Evolutionary conservation across 257 asterid genomes (phyloP).

Genomic region (Solanum dulcamara): DNA sequence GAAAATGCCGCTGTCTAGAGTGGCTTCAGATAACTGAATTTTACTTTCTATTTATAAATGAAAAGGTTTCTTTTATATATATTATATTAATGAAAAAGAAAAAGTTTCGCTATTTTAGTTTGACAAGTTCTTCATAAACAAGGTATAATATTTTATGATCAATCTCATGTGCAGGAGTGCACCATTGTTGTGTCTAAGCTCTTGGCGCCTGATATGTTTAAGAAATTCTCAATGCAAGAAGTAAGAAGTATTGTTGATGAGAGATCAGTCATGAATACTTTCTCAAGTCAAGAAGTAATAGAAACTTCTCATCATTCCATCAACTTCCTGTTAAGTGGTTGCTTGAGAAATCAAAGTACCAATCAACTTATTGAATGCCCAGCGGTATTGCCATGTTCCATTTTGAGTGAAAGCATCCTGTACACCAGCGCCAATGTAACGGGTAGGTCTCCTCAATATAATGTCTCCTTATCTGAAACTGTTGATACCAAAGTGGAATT

Average conservation of each 20-base stretch:
- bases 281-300: neutral
- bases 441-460: neutral
- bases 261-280: neutral
- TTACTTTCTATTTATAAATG: neutral
- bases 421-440: neutral
- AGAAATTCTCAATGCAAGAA: conserved; percentile 1
- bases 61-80: neutral
- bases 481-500: neutral
- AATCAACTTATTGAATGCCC: neutral
- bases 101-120: neutral
- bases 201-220: neutral
- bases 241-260: neutral
- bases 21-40: neutral
- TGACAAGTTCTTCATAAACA: neutral
- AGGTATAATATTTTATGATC: neutral
- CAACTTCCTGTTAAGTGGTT: neutral
- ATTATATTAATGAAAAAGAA: neutral
- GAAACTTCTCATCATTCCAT: neutral
- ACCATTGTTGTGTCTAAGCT: neutral
- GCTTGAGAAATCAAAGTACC: neutral
- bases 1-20: neutral
- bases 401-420: neutral
- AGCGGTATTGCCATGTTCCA: neutral
- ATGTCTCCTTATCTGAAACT: neutral
- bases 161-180: neutral